Evolutionary conservation across 1,284 basidiomycete species (phyloP).

Genomic region (Moniliella sp.): DNA sequence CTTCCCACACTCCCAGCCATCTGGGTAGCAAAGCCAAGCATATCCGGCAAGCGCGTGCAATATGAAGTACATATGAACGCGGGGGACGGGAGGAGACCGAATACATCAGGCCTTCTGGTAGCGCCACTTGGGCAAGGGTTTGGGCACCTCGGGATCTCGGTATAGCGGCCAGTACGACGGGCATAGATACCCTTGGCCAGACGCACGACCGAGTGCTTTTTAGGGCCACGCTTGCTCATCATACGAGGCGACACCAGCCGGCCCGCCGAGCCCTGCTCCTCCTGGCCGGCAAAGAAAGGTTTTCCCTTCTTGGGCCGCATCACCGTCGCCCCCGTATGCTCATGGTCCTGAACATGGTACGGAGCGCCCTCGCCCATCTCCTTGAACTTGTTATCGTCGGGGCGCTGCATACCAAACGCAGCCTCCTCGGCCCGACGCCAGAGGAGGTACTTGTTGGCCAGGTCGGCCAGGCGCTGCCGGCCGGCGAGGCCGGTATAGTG

Average conservation of each 20-base stretch:
- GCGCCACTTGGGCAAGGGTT: no score
- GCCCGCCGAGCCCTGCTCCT: constrained; percentile 2
- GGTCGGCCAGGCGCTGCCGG: constrained; percentile 9
- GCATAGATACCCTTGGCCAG: constrained; percentile 26
- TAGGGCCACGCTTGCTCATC: constrained; percentile 2
- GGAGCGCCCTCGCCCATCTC: constrained; percentile 7
- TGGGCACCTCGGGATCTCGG: no score
- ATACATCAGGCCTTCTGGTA: no score
- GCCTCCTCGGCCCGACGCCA: constrained; percentile 14
- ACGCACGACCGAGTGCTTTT: constrained; percentile 20
- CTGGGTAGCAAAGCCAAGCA: no score
- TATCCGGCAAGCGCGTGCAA: no score
- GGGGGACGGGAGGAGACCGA: no score
- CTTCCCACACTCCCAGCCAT: no score
- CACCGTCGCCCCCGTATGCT: constrained; percentile 11
- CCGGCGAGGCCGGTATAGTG: constrained; percentile 18
- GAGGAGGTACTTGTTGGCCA: constrained; percentile 14
- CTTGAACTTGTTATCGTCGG: constrained; percentile 9
- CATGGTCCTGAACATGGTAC: no score
- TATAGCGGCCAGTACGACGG: no score
- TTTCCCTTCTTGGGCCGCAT: constrained; percentile 11
- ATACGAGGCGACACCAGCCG: constrained; percentile 1
- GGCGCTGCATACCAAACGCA: constrained; percentile 10
- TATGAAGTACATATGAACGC: no score
- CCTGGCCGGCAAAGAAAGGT: constrained; percentile 12